Evolutionary conservation across 2,329 filamentous ascomycete species (phyloP).

Genomic region (Cadophora sp.): DNA sequence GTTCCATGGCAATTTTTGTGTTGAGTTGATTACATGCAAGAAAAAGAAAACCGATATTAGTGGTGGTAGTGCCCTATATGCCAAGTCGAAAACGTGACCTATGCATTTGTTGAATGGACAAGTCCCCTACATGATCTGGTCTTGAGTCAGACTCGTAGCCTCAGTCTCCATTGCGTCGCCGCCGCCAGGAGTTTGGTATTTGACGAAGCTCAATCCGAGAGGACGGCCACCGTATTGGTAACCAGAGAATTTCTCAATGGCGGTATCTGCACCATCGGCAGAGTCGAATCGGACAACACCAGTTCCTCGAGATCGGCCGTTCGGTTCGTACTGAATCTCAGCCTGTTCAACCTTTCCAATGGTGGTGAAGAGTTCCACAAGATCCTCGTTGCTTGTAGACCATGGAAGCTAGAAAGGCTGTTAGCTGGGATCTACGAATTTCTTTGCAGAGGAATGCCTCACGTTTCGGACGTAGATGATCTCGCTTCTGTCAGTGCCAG

Average conservation of each 20-base stretch:
- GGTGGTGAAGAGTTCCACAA: slow-evolving; percentile 95
- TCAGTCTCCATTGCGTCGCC: slow-evolving; percentile 80
- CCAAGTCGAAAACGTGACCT: slow-evolving; percentile 7
- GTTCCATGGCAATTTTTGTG: slow-evolving; percentile 24
- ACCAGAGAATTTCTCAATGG: slow-evolving; percentile 95
- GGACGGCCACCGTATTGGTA: slow-evolving; percentile 97
- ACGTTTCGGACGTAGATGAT: slow-evolving; percentile 97
- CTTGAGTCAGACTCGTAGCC: slow-evolving; percentile 84
- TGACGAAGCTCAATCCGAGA: slow-evolving; percentile 91
- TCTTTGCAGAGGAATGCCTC: slow-evolving; percentile 52
- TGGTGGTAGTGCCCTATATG: slow-evolving; percentile 9
- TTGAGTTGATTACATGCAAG: slow-evolving; percentile 31
- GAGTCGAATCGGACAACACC: slow-evolving; percentile 95
- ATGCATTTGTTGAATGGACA: slow-evolving; percentile 2
- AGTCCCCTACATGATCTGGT: slow-evolving; percentile 86
- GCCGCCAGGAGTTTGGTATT: slow-evolving; percentile 77
- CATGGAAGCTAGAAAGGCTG: slow-evolving; percentile 80
- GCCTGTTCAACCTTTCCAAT: slow-evolving; percentile 98
- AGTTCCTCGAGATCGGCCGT: slow-evolving; percentile 91
- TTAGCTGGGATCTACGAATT: slow-evolving; percentile 28
- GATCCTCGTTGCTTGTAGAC: slow-evolving; percentile 98
- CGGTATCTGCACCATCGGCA: slow-evolving; percentile 84
- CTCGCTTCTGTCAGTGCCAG: slow-evolving; percentile 82
- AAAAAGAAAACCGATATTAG: slow-evolving; percentile 22
- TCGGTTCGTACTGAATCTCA: slow-evolving; percentile 99